A percentile compares a stretch with the other conserved stretches of the same genome.
Evolutionary conservation across 1,284 basidiomycete species (phyloP).

Genomic region (Prillingera fragicola): DNA sequence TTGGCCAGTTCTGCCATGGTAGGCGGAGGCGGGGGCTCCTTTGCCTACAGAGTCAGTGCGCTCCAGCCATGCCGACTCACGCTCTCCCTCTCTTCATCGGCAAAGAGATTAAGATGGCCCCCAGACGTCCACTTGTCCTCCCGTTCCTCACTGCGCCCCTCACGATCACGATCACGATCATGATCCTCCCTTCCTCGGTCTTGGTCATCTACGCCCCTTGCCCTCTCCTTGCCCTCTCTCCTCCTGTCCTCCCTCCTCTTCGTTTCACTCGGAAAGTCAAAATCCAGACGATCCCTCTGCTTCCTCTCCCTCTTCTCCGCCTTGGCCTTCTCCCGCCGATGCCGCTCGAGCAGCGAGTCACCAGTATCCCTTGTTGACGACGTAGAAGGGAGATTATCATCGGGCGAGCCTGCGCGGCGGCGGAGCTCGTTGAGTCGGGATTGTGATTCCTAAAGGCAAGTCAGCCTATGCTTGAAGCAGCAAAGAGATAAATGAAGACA

Average conservation of each 20-base stretch:
- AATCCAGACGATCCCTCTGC: conserved; percentile 29
- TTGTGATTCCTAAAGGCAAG: conserved; percentile 25
- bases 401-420: conserved; percentile 32
- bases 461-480: neutral
- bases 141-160: conserved; percentile 12
- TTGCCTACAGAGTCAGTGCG: conserved; percentile 4
- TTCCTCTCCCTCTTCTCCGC: conserved; percentile 24
- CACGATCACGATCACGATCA: conserved; percentile 6
- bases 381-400: conserved; percentile 28
- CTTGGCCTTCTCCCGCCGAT: conserved; percentile 28
- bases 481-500: conserved; percentile 6
- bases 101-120: conserved; percentile 48
- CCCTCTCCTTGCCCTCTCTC: conserved; percentile 21
- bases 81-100: conserved; percentile 40
- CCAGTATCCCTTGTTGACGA: conserved; percentile 12
- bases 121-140: conserved; percentile 17
- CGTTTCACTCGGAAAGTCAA: conserved; percentile 42
- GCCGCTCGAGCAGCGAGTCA: conserved; percentile 29
- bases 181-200: conserved; percentile 8
- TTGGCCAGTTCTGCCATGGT: conserved; percentile 20
- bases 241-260: conserved; percentile 10
- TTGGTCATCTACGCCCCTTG: conserved; percentile 4
- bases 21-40: neutral
- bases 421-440: conserved; percentile 37
- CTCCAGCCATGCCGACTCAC: conserved; percentile 18